Evolutionary conservation across 2,329 filamentous ascomycete species (phyloP).

Genomic region (Hyphodiscus sp.): DNA sequence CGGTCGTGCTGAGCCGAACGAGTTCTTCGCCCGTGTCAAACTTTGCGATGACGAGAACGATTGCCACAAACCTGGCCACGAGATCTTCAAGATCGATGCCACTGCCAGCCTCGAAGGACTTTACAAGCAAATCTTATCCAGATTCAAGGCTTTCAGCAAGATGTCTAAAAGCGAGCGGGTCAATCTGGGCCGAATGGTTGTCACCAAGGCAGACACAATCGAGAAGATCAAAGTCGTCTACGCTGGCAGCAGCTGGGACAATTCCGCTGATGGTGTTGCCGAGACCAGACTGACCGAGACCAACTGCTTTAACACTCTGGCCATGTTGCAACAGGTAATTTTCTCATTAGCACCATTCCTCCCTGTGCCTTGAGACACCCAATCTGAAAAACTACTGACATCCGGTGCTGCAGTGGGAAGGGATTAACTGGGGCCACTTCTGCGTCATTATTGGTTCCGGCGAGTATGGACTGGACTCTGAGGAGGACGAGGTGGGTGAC

Average conservation of each 20-base stretch:
- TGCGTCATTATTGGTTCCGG: not conserved
- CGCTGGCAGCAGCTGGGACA: not conserved
- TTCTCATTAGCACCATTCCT: not conserved
- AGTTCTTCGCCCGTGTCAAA: not conserved
- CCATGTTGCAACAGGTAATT: not conserved
- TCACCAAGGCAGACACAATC: conserved; percentile 4
- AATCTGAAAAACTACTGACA: too few species aligned
- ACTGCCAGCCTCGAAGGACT: not conserved
- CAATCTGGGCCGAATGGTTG: conserved; percentile 5
- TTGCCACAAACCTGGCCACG: not conserved
- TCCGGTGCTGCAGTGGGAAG: not conserved
- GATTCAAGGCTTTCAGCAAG: not conserved
- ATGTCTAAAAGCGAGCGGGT: not conserved
- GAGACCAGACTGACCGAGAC: conserved; percentile 6
- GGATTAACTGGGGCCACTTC: not conserved
- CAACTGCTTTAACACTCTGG: not conserved
- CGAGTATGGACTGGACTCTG: too few species aligned
- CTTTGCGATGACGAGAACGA: not conserved
- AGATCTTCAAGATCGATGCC: conserved; percentile 2
- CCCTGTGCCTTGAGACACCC: too few species aligned
- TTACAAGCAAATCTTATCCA: not conserved
- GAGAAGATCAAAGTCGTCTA: conserved; percentile 3
- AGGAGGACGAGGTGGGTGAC: too few species aligned
- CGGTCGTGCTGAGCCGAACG: not conserved
- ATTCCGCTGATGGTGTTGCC: not conserved